Conservation (phyloP, 1,139 yeast genomes). For the Taiozyma sp. region DNA sequence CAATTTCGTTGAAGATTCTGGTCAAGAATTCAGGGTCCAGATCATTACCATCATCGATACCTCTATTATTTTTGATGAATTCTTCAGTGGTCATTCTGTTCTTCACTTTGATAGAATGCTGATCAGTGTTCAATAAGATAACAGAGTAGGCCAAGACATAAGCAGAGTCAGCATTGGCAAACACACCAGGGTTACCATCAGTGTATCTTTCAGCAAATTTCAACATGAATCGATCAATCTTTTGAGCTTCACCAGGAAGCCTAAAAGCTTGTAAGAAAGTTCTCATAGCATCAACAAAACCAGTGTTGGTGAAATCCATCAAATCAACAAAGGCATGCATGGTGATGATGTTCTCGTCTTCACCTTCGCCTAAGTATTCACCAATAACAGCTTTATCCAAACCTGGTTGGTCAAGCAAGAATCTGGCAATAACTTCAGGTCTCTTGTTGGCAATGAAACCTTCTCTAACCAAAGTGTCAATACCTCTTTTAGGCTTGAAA, state of each 20-base stretch:
- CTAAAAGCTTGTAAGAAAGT: constrained; percentile 81
- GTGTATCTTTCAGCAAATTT: constrained; percentile 93
- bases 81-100: constrained; percentile 85
- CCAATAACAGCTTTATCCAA: constrained; percentile 85
- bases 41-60: constrained; percentile 91
- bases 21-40: constrained; percentile 70
- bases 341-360: constrained; percentile 66
- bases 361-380: constrained; percentile 90
- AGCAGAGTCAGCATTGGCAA: constrained; percentile 92
- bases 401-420: constrained; percentile 73
- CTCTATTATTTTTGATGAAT: constrained; percentile 79
- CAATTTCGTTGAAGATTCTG: constrained; percentile 72
- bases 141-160: constrained; percentile 91
- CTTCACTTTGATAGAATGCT: constrained; percentile 83
- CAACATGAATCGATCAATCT: constrained; percentile 93
- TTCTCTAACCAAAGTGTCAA: constrained; percentile 53
- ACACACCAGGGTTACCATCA: constrained; percentile 79
- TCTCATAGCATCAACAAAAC: constrained; percentile 85
- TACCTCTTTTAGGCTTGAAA: constrained; percentile 79
- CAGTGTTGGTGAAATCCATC: constrained; percentile 67
- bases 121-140: constrained; percentile 89
- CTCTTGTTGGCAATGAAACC: constrained; percentile 59
- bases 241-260: constrained; percentile 97
- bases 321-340: constrained; percentile 94
- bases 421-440: constrained; percentile 69